Conservation (phyloP, 805 yeast genomes). For the Suhomyces emberorum region DNA sequence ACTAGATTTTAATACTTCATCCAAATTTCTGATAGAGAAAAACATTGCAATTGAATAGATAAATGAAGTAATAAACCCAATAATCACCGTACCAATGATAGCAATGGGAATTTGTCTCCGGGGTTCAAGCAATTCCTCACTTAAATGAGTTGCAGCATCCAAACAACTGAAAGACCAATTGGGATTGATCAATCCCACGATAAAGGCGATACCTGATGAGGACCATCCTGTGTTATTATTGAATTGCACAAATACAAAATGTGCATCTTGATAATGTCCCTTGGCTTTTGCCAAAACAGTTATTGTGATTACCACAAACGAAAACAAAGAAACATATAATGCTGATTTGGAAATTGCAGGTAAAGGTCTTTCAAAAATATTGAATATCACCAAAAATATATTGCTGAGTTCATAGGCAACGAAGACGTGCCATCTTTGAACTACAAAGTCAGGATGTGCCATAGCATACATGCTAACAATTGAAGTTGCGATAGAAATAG, state of each 20-base stretch:
- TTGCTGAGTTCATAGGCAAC: conserved; percentile 47
- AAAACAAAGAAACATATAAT: conserved; percentile 48
- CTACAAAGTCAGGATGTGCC: conserved; percentile 31
- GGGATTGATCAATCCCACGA: conserved; percentile 69
- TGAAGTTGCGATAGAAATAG: conserved; percentile 50
- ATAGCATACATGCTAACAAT: conserved; percentile 50
- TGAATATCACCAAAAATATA: conserved; percentile 41
- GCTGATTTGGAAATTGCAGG: conserved; percentile 51
- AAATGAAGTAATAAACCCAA: conserved; percentile 62
- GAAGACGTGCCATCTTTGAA: conserved; percentile 54
- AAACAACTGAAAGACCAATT: conserved; percentile 68
- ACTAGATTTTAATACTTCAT: conserved; percentile 42
- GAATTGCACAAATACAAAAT: conserved; percentile 53
- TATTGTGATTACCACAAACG: conserved; percentile 53
- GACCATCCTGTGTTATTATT: conserved; percentile 61
- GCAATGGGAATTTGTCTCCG: conserved; percentile 59
- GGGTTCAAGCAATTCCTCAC: conserved; percentile 62
- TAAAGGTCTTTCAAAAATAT: conserved; percentile 48
- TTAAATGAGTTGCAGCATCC: conserved; percentile 70
- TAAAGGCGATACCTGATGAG: conserved; percentile 56
- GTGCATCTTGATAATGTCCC: conserved; percentile 49
- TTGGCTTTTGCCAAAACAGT: conserved; percentile 50
- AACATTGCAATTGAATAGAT: conserved; percentile 54
- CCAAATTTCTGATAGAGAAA: conserved; percentile 54
- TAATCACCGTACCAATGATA: conserved; percentile 58